A percentile compares a stretch with the other conserved stretches of the same genome.
Evolutionary conservation across 2,329 filamentous ascomycete species (phyloP).

Genomic region (Pseudogymnoascus sp.): DNA sequence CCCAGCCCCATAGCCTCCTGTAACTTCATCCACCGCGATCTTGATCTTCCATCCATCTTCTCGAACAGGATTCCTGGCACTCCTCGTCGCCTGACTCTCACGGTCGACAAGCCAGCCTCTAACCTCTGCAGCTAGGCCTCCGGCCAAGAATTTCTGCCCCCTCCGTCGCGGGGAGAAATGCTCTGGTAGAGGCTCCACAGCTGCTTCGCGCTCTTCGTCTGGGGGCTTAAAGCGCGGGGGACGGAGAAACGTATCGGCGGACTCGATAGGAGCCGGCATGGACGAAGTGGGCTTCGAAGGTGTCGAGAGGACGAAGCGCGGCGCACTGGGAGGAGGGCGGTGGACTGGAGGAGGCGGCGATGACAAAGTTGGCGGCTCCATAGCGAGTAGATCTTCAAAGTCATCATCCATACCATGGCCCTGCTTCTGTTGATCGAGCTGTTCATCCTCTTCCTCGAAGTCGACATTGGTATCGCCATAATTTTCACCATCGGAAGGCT

Average conservation of each 20-base stretch:
- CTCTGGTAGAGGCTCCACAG: slow-evolving; percentile 35
- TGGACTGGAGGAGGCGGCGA: slow-evolving; percentile 20
- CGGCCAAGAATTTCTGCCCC: slow-evolving; percentile 38
- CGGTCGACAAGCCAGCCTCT: slow-evolving; percentile 42
- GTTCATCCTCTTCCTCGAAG: slow-evolving; percentile 10
- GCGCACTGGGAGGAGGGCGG: slow-evolving; percentile 18
- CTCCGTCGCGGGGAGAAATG: slow-evolving; percentile 45
- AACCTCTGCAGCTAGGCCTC: slow-evolving; percentile 40
- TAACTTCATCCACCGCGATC: slow-evolving; percentile 24
- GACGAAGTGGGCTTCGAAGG: slow-evolving; percentile 16
- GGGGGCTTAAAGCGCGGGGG: slow-evolving; percentile 26
- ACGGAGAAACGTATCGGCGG: slow-evolving; percentile 21
- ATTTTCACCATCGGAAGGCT: not conserved
- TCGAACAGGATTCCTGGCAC: slow-evolving; percentile 15
- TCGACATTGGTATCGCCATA: not conserved
- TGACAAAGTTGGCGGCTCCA: slow-evolving; percentile 20
- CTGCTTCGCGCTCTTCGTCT: slow-evolving; percentile 12
- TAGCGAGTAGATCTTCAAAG: slow-evolving; percentile 13
- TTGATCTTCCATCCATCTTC: slow-evolving; percentile 23
- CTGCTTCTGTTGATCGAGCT: slow-evolving; percentile 5
- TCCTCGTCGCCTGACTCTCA: slow-evolving; percentile 13
- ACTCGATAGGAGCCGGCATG: not conserved
- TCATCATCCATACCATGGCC: slow-evolving; percentile 1
- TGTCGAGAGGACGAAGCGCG: slow-evolving; percentile 24
- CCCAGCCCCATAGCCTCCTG: slow-evolving; percentile 16